phyloP scores from a whole-genome alignment of 2,329 filamentous ascomycete species.

The Ophiocordyceps unilateralis region DNA sequence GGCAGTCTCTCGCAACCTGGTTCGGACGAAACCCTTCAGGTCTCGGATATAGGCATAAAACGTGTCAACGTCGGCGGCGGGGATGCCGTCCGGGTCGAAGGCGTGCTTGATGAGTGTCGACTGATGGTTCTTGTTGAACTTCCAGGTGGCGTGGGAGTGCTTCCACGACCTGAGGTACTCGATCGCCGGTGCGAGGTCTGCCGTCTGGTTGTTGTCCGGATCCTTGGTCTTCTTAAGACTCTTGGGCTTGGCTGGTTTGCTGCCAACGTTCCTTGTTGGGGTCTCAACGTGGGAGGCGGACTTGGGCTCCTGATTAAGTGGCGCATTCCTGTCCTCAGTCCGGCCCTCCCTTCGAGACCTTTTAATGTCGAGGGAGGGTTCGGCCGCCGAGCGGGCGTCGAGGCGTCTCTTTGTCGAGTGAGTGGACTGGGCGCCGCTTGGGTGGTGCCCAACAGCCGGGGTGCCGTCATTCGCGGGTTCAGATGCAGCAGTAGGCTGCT shows the following conservation, averaged over 20 bases:
- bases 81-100: constrained; percentile 55
- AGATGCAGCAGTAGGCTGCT: constrained; percentile 19
- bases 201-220: constrained; percentile 20
- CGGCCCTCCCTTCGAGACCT: constrained; percentile 15
- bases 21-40: constrained; percentile 57
- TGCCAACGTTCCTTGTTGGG: constrained; percentile 4
- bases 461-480: constrained; percentile 12
- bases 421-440: constrained; percentile 15
- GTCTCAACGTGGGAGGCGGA: constrained; percentile 15
- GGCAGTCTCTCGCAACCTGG: constrained; percentile 50
- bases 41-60: constrained; percentile 67
- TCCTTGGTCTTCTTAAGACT: constrained; percentile 19
- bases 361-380: constrained; percentile 15
- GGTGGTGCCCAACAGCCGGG: constrained; percentile 18
- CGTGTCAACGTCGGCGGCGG: constrained; percentile 47
- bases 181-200: constrained; percentile 45
- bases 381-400: constrained; percentile 15
- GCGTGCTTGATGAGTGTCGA: constrained; percentile 69
- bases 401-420: constrained; percentile 21
- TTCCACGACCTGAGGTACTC: constrained; percentile 66
- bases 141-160: constrained; percentile 57
- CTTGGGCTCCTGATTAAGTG: constrained; percentile 21
- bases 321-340: constrained; percentile 9
- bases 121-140: constrained; percentile 92
- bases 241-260: constrained; percentile 15